Evolutionary conservation across 2,329 filamentous ascomycete species (phyloP).

Genomic region (Teratosphaeriaceae sp.): DNA sequence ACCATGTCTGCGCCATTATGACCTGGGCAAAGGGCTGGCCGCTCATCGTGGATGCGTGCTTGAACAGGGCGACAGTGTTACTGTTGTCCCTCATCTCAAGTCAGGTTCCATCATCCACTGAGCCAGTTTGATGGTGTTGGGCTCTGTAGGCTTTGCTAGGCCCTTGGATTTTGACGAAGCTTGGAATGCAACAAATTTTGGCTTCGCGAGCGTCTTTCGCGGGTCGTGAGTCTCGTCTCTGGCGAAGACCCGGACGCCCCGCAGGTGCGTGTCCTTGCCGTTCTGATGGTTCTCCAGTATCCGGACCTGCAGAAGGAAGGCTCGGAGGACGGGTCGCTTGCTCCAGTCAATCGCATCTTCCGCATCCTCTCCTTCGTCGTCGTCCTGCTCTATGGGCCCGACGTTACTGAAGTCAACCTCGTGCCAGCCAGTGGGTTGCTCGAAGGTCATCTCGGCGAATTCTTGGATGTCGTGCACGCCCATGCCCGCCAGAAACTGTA

Average conservation of each 20-base stretch:
- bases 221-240: constrained; percentile 30
- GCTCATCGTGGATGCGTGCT: no score
- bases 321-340: constrained; percentile 67
- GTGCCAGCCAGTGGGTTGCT: constrained; percentile 81
- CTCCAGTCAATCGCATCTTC: constrained; percentile 36
- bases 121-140: constrained; percentile 27
- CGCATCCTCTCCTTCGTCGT: constrained; percentile 24
- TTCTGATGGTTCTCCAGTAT: constrained; percentile 98
- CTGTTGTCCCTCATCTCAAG: constrained; percentile 28
- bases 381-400: constrained; percentile 36
- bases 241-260: constrained; percentile 81
- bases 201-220: constrained; percentile 9
- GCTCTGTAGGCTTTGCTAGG: constrained; percentile 7
- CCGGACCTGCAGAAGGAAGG: constrained; percentile 83
- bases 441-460: constrained; percentile 73
- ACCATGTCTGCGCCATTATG: no score
- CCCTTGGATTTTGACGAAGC: neutral
- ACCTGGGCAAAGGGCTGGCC: no score
- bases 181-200: constrained; percentile 10
- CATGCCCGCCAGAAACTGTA: constrained; percentile 81
- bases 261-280: constrained; percentile 96
- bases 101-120: constrained; percentile 32
- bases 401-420: constrained; percentile 67
- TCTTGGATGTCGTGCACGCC: constrained; percentile 87
- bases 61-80: no score